A percentile compares a stretch with the other conserved stretches of the same genome.
These are phyloP conservation scores for Prototheca cutis DNA, from an alignment of 163 green algal genomes.

Conservation along the genomic window DNA sequence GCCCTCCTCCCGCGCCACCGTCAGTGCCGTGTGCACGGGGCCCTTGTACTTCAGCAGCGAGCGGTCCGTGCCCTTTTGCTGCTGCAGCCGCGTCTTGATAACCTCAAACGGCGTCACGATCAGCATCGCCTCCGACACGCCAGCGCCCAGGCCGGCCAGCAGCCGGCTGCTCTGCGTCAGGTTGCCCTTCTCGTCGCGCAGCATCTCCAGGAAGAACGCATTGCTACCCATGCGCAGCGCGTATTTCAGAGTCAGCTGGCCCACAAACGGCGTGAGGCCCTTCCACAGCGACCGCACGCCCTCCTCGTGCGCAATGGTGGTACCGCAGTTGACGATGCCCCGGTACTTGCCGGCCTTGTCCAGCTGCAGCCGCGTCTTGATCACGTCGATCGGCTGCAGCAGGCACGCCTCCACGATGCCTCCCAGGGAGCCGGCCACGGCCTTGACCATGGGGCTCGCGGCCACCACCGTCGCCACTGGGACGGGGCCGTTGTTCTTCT, in stretches of 20 bases:
- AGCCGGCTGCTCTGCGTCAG: conserved; percentile 56
- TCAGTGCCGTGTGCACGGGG: conserved; percentile 70
- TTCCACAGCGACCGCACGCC: conserved; percentile 80
- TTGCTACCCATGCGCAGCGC: conserved; percentile 91
- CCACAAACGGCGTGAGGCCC: conserved; percentile 87
- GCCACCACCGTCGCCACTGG: conserved; percentile 1
- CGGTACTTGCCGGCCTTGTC: conserved; percentile 72
- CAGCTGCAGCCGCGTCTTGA: conserved; percentile 92
- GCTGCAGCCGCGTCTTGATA: conserved; percentile 92
- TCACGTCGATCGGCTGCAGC: conserved; percentile 89
- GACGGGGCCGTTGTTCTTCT: background rate
- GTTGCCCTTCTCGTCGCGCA: conserved; percentile 65
- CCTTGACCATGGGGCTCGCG: conserved; percentile 23
- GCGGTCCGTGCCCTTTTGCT: conserved; percentile 71
- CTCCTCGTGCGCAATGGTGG: conserved; percentile 67
- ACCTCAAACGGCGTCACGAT: conserved; percentile 97
- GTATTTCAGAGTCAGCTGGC: conserved; percentile 94
- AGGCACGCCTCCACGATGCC: conserved; percentile 78
- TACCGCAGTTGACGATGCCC: conserved; percentile 71
- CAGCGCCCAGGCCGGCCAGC: conserved; percentile 72
- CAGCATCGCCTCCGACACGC: conserved; percentile 73
- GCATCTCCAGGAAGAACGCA: conserved; percentile 70
- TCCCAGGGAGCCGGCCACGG: conserved; percentile 64
- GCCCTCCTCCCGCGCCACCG: conserved; percentile 76
- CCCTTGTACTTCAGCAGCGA: conserved; percentile 80